Evolutionary conservation across 192 early-diverging fungal species (phyloP).

Genomic region (Umbelopsis sp.): DNA sequence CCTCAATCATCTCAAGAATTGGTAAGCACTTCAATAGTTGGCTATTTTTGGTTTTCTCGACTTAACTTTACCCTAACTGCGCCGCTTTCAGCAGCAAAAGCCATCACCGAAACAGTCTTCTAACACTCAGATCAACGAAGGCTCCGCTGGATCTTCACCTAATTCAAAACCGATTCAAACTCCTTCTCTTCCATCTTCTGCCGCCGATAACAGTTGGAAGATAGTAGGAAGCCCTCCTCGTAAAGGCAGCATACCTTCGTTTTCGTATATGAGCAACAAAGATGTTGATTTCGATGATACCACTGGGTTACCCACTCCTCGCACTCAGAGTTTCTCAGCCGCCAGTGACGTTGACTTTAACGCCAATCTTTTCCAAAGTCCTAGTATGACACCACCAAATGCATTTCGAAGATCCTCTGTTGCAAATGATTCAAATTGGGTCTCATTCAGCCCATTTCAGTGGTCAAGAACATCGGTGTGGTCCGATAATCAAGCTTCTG

Average conservation of each 20-base stretch:
- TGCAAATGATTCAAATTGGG: slow-evolving; percentile 34
- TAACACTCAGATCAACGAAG: slow-evolving; percentile 11
- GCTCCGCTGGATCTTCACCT: slow-evolving; percentile 4
- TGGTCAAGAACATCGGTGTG: slow-evolving; percentile 47
- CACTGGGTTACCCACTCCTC: background rate
- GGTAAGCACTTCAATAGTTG: background rate
- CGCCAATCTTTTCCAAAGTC: background rate
- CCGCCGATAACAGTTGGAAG: slow-evolving; percentile 32
- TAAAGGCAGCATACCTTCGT: slow-evolving; percentile 25
- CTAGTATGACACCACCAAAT: background rate
- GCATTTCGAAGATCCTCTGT: slow-evolving; percentile 2
- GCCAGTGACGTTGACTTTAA: slow-evolving; percentile 2
- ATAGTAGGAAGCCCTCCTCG: slow-evolving; percentile 38
- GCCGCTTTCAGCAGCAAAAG: background rate
- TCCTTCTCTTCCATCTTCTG: slow-evolving; percentile 14
- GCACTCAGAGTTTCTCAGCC: slow-evolving; percentile 7
- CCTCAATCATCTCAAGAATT: background rate
- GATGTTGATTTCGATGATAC: background rate
- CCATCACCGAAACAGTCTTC: background rate
- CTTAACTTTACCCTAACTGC: background rate
- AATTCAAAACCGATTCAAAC: slow-evolving; percentile 16
- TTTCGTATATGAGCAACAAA: background rate
- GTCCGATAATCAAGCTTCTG: background rate
- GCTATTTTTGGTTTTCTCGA: background rate
- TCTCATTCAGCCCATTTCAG: slow-evolving; percentile 52